phyloP scores from a whole-genome alignment of 768 basidiomycete species.

The Boletus pseudopeckii region DNA sequence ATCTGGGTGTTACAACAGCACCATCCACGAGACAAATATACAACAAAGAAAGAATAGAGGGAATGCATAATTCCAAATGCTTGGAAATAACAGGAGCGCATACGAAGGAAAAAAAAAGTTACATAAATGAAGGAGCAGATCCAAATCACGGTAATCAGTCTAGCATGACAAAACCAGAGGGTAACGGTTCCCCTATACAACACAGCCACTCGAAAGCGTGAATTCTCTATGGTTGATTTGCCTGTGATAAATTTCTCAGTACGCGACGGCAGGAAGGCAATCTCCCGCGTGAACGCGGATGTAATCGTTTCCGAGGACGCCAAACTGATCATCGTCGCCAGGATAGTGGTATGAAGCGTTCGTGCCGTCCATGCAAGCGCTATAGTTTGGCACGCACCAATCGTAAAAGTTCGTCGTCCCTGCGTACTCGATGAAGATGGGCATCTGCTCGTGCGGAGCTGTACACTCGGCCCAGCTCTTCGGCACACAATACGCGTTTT shows the following conservation, averaged over 20 bases:
- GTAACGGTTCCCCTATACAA: neutral
- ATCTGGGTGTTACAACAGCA: constrained; percentile 1
- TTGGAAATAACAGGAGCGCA: constrained; percentile 1
- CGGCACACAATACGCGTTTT: constrained; percentile 21
- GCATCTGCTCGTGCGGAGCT: constrained; percentile 17
- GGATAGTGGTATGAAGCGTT: constrained; percentile 12
- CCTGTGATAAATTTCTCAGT: constrained; percentile 6
- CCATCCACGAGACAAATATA: neutral
- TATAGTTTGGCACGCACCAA: constrained; percentile 26
- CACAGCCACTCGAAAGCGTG: neutral
- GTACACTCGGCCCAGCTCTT: constrained; percentile 30
- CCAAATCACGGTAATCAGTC: neutral
- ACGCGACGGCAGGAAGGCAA: constrained; percentile 18
- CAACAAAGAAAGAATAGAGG: neutral
- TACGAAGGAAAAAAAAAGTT: neutral
- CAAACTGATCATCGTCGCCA: constrained; percentile 1
- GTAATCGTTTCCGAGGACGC: constrained; percentile 11
- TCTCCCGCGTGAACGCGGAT: constrained; percentile 17
- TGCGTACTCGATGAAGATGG: constrained; percentile 28
- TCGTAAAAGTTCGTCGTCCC: constrained; percentile 15
- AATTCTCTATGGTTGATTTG: neutral
- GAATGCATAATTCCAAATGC: neutral
- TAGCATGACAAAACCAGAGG: neutral
- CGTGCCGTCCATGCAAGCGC: constrained; percentile 2
- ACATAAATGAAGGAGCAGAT: neutral